phyloP scores from a whole-genome alignment of 1,139 yeast genomes.

The Zygosaccharomyces sapae region DNA sequence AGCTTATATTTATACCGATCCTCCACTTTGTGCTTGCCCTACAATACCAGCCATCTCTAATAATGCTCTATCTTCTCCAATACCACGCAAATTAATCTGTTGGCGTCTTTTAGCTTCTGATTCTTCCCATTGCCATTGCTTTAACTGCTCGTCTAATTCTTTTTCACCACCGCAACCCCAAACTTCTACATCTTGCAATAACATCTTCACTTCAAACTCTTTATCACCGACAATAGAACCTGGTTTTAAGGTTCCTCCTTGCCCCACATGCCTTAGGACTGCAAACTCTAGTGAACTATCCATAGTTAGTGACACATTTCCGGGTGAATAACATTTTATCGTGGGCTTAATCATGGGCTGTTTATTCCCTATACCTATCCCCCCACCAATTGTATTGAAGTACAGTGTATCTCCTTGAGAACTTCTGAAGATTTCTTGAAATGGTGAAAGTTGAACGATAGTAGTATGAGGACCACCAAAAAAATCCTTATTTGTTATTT shows the following conservation, averaged over 20 bases:
- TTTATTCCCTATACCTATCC: slow-evolving; percentile 72
- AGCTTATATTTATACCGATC: slow-evolving; percentile 42
- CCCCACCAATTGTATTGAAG: slow-evolving; percentile 68
- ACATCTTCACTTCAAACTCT: slow-evolving; percentile 63
- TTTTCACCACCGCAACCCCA: slow-evolving; percentile 85
- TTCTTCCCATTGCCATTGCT: slow-evolving; percentile 89
- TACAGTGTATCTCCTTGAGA: slow-evolving; percentile 43
- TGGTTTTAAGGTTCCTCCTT: slow-evolving; percentile 46
- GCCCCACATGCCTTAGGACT: slow-evolving; percentile 64
- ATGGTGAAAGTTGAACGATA: slow-evolving; percentile 64
- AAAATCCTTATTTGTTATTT: slow-evolving; percentile 59
- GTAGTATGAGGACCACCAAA: slow-evolving; percentile 60
- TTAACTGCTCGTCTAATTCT: slow-evolving; percentile 70
- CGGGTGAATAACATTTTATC: slow-evolving; percentile 45
- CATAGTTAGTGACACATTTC: slow-evolving; percentile 73
- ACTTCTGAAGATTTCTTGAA: slow-evolving; percentile 50
- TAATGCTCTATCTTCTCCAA: slow-evolving; percentile 81
- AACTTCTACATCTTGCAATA: slow-evolving; percentile 74
- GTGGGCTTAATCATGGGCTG: slow-evolving; percentile 55
- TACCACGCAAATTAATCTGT: slow-evolving; percentile 55
- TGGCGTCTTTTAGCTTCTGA: slow-evolving; percentile 77
- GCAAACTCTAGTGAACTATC: slow-evolving; percentile 80
- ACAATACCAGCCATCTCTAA: slow-evolving; percentile 88
- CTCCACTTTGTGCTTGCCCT: slow-evolving; percentile 66
- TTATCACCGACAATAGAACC: slow-evolving; percentile 27